These are phyloP conservation scores for Corniculantispora saksenae DNA, from an alignment of 2,329 filamentous ascomycete genomes.

Conservation along the genomic window DNA sequence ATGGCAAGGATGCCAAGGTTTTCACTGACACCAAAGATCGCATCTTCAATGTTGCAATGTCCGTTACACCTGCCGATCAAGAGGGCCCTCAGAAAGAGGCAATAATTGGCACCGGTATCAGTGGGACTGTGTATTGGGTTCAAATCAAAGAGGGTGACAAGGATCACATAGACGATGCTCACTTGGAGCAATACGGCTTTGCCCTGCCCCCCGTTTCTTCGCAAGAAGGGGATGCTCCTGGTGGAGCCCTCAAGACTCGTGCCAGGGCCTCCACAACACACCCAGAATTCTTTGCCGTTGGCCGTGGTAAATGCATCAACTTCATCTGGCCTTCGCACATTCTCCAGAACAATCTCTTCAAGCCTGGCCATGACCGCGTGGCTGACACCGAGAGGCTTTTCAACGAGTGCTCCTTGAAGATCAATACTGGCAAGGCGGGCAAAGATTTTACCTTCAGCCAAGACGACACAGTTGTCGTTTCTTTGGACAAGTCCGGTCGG, in stretches of 20 bases:
- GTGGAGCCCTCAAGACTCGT: slow-evolving; percentile 91
- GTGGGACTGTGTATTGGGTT: slow-evolving; percentile 96
- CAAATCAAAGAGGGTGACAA: slow-evolving; percentile 74
- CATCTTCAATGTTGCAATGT: slow-evolving; percentile 90
- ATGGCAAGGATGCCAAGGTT: slow-evolving; percentile 86
- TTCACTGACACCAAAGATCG: slow-evolving; percentile 91
- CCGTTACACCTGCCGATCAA: slow-evolving; percentile 62
- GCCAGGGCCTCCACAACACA: slow-evolving; percentile 87
- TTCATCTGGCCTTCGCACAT: slow-evolving; percentile 73
- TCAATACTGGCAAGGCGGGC: slow-evolving; percentile 95
- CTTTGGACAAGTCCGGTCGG: slow-evolving; percentile 92
- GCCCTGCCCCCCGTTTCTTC: slow-evolving; percentile 83
- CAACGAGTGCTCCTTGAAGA: slow-evolving; percentile 84
- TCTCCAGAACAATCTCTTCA: slow-evolving; percentile 63
- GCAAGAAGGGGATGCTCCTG: slow-evolving; percentile 86
- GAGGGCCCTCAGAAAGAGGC: slow-evolving; percentile 67
- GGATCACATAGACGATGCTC: slow-evolving; percentile 75
- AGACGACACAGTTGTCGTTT: slow-evolving; percentile 91
- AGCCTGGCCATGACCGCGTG: slow-evolving; percentile 62
- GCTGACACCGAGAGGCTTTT: slow-evolving; percentile 89
- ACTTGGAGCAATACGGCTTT: slow-evolving; percentile 83
- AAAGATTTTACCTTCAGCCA: slow-evolving; percentile 99
- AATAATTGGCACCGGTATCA: slow-evolving; percentile 89
- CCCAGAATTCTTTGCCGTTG: slow-evolving; percentile 91
- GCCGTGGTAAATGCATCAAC: slow-evolving; percentile 93